Evolutionary conservation across 306 rosid genomes (phyloP).

Genomic region (Malus orientalis): DNA sequence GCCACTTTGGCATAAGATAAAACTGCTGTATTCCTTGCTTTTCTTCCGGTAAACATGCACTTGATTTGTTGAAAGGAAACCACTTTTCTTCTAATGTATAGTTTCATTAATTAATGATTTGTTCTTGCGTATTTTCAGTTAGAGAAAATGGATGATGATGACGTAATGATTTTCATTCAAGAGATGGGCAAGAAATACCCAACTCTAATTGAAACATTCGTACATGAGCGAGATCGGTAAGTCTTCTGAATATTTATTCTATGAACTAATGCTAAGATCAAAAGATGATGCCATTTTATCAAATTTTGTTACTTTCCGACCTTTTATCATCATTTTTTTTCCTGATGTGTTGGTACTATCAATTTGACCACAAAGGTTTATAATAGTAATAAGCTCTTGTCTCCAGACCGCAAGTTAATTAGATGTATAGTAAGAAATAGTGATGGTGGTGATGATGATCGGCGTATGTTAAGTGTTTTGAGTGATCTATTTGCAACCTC

Average conservation of each 20-base stretch:
- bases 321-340: background rate
- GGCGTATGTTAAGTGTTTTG: background rate
- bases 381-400: background rate
- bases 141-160: constrained; percentile 85
- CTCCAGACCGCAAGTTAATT: background rate
- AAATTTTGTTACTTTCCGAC: background rate
- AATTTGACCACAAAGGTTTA: background rate
- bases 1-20: constrained; percentile 90
- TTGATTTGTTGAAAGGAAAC: background rate
- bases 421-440: background rate
- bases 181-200: constrained; percentile 90
- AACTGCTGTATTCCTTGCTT: constrained; percentile 54
- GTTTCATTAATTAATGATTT: constrained; percentile 11
- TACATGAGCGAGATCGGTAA: constrained; percentile 90
- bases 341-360: background rate
- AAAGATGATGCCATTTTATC: background rate
- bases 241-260: constrained; percentile 17
- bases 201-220: constrained; percentile 88
- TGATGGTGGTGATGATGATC: background rate
- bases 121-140: constrained; percentile 45
- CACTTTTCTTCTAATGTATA: background rate
- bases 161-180: constrained; percentile 83
- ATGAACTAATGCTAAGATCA: background rate
- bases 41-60: constrained; percentile 51
- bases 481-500: background rate